These are phyloP conservation scores for Populus hybrid DNA, from an alignment of 441 rosid species.

Conservation along the genomic window DNA sequence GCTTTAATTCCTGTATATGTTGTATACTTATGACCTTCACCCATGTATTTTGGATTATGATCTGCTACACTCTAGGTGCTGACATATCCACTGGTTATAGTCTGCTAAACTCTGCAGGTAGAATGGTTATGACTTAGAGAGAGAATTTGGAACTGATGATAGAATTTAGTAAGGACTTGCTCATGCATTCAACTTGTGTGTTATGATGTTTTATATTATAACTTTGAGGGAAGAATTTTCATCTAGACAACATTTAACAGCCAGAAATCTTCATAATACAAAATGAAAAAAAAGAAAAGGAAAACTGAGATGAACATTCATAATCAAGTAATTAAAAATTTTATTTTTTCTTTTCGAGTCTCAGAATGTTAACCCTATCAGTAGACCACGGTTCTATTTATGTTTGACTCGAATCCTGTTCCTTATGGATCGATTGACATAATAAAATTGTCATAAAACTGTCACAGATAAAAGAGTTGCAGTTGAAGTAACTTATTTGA, in stretches of 20 bases:
- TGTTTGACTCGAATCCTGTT: background rate
- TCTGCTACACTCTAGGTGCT: background rate
- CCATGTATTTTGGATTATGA: background rate
- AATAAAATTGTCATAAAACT: background rate
- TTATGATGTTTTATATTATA: conserved; percentile 2
- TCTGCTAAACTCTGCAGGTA: background rate
- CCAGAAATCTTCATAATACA: conserved; percentile 2
- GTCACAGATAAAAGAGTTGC: background rate
- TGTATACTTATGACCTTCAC: background rate
- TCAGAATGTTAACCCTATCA: background rate
- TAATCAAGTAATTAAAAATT: background rate
- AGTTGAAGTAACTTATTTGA: background rate
- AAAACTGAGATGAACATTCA: background rate
- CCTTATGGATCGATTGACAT: background rate
- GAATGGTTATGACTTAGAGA: background rate
- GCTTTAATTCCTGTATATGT: conserved; percentile 2
- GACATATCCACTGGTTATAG: background rate
- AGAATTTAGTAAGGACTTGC: background rate
- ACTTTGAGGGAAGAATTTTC: background rate
- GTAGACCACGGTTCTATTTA: background rate
- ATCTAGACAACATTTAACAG: background rate
- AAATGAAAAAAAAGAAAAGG: background rate
- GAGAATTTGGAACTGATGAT: background rate
- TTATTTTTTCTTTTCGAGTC: background rate
- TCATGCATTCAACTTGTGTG: background rate